Evolutionary conservation across 352 stramenopile species (phyloP).

Genomic region (Pythium periplocum): DNA sequence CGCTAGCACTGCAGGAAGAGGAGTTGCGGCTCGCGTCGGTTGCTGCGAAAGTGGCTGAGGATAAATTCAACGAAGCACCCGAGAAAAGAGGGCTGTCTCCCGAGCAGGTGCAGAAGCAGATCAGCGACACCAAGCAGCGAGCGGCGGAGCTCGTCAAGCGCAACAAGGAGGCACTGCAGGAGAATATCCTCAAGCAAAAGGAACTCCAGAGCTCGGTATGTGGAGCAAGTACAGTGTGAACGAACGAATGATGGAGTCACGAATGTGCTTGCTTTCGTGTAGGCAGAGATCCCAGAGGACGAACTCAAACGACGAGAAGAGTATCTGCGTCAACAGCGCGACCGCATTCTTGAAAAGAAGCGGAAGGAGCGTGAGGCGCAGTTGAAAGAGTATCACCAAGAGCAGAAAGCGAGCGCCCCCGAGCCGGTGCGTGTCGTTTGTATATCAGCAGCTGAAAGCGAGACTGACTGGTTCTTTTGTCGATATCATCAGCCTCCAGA

Average conservation of each 20-base stretch:
- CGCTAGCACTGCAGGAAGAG: constrained; percentile 65
- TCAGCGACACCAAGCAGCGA: constrained; percentile 64
- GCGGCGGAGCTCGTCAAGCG: constrained; percentile 68
- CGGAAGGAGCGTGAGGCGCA: constrained; percentile 61
- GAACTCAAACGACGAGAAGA: constrained; percentile 72
- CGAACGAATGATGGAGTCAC: neutral
- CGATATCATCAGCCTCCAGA: constrained; percentile 27
- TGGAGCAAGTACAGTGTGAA: neutral
- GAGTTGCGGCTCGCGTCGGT: constrained; percentile 51
- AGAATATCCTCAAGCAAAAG: constrained; percentile 64
- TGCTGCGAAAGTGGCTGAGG: constrained; percentile 50
- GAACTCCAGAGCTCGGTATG: constrained; percentile 39
- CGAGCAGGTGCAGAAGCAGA: constrained; percentile 48
- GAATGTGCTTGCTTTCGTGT: neutral
- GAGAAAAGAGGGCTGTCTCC: constrained; percentile 32
- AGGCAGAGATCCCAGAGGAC: constrained; percentile 61
- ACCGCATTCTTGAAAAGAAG: constrained; percentile 81
- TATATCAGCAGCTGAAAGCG: neutral
- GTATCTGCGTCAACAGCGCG: constrained; percentile 69
- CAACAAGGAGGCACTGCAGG: constrained; percentile 67
- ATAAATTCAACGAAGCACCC: constrained; percentile 41
- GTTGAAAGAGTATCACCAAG: constrained; percentile 71
- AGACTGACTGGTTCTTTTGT: neutral
- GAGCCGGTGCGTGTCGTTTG: constrained; percentile 31
- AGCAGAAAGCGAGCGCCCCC: constrained; percentile 54